These are phyloP conservation scores for Striga hermonthica DNA, from an alignment of 305 asterid species.

Conservation along the genomic window DNA sequence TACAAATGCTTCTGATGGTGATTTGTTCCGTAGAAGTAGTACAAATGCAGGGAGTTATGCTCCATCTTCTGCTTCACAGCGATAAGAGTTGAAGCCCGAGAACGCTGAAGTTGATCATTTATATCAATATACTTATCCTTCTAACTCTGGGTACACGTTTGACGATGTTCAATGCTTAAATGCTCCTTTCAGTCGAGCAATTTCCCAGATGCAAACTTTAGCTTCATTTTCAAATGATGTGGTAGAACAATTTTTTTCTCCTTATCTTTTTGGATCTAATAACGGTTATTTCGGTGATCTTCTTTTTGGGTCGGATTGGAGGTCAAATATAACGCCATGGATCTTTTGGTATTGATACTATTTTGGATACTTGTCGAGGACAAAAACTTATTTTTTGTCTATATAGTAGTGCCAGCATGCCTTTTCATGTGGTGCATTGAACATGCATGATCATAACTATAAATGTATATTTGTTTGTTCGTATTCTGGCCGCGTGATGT, in stretches of 20 bases:
- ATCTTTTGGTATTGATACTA: too few species aligned
- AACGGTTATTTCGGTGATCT: too few species aligned
- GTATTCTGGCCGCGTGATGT: too few species aligned
- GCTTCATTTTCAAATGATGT: conserved; percentile 58
- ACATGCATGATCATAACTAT: too few species aligned
- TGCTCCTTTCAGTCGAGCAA: conserved; percentile 54
- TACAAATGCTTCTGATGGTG: conserved; percentile 62
- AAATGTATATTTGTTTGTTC: too few species aligned
- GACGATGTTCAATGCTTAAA: conserved; percentile 59
- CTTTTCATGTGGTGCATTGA: too few species aligned
- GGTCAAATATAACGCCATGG: too few species aligned
- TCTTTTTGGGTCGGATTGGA: too few species aligned
- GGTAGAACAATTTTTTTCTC: conserved; percentile 42
- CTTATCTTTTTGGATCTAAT: too few species aligned
- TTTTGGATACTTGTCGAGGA: too few species aligned
- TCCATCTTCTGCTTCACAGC: conserved; percentile 59
- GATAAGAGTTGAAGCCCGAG: conserved; percentile 65
- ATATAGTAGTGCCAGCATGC: too few species aligned
- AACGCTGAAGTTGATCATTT: conserved; percentile 55
- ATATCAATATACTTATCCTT: conserved; percentile 60
- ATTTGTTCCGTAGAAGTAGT: conserved; percentile 58
- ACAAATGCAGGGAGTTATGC: conserved; percentile 57
- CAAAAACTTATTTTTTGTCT: too few species aligned
- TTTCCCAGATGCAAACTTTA: conserved; percentile 65
- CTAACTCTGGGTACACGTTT: conserved; percentile 61